phyloP scores from a whole-genome alignment of 371 early-diverging fungal species.

The Dichotomocladium elegans region DNA sequence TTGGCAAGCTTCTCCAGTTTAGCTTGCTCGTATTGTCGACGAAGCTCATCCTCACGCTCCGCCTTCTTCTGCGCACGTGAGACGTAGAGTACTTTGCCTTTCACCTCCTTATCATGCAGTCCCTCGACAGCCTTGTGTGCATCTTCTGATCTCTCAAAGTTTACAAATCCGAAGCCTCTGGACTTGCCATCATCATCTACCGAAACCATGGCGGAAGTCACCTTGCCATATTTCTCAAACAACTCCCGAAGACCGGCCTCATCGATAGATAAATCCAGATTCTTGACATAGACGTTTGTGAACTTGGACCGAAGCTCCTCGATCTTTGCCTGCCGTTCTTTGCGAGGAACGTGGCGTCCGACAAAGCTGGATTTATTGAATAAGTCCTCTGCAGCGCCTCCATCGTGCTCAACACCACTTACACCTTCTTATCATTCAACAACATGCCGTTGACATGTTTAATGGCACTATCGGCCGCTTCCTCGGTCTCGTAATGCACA shows the following conservation, averaged over 20 bases:
- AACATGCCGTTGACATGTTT: slow-evolving; percentile 91
- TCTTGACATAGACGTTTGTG: slow-evolving; percentile 95
- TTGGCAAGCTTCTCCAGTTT: slow-evolving; percentile 82
- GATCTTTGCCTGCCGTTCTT: slow-evolving; percentile 76
- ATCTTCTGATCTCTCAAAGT: slow-evolving; percentile 79
- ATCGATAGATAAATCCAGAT: slow-evolving; percentile 69
- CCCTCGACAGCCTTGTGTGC: slow-evolving; percentile 84
- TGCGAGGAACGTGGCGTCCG: slow-evolving; percentile 77
- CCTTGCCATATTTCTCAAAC: slow-evolving; percentile 73
- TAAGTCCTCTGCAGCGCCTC: background rate
- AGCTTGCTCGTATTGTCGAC: slow-evolving; percentile 78
- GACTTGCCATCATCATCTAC: slow-evolving; percentile 70
- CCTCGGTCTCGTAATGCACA: slow-evolving; percentile 90
- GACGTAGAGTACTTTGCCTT: slow-evolving; percentile 83
- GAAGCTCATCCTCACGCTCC: slow-evolving; percentile 89
- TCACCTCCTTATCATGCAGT: slow-evolving; percentile 75
- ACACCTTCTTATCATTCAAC: slow-evolving; percentile 84
- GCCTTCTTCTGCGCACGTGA: slow-evolving; percentile 92
- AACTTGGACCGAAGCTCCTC: slow-evolving; percentile 75
- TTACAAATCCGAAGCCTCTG: slow-evolving; percentile 87
- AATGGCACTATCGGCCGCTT: slow-evolving; percentile 87
- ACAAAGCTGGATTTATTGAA: slow-evolving; percentile 47
- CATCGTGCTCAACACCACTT: slow-evolving; percentile 4
- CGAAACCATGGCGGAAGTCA: slow-evolving; percentile 66
- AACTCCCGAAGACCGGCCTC: slow-evolving; percentile 70